Percentiles rank a stretch among this genome's conserved stretches.
Evolutionary conservation across 169 alveolate species (phyloP).

Genomic region (Plasmodium relictum): DNA sequence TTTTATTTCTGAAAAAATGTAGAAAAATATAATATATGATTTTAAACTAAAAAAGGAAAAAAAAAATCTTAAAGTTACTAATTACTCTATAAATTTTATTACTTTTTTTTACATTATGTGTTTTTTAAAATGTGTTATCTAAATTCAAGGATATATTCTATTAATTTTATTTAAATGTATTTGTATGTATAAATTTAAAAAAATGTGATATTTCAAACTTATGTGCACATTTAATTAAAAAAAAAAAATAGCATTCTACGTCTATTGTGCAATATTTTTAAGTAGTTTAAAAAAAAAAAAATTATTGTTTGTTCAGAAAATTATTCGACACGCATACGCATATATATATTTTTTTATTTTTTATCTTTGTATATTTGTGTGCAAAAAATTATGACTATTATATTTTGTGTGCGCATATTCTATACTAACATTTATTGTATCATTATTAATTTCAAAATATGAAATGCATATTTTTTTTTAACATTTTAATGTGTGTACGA

Average conservation of each 20-base stretch:
- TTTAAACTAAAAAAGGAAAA: no score
- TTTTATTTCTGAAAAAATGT: no score
- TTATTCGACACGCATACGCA: constrained; percentile 1
- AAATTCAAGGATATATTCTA: not conserved
- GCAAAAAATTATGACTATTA: not conserved
- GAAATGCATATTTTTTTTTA: no score
- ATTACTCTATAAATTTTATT: not conserved
- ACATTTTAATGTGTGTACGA: no score
- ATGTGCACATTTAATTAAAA: not conserved
- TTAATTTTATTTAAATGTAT: not conserved
- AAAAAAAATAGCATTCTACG: not conserved
- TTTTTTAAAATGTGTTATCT: no score
- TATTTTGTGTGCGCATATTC: no score
- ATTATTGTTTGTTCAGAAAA: not conserved
- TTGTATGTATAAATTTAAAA: constrained; percentile 1
- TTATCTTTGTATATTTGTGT: no score
- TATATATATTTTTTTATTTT: not conserved
- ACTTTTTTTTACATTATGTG: no score
- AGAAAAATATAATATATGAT: no score
- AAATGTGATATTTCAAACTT: not conserved
- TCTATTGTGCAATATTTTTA: not conserved
- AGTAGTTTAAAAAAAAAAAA: constrained; percentile 2
- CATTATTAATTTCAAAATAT: no score
- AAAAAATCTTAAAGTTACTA: not conserved
- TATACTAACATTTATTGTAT: no score